These are phyloP conservation scores for Bimuria novae-zelandiae DNA, from an alignment of 2,329 filamentous ascomycete species.

Conservation along the genomic window DNA sequence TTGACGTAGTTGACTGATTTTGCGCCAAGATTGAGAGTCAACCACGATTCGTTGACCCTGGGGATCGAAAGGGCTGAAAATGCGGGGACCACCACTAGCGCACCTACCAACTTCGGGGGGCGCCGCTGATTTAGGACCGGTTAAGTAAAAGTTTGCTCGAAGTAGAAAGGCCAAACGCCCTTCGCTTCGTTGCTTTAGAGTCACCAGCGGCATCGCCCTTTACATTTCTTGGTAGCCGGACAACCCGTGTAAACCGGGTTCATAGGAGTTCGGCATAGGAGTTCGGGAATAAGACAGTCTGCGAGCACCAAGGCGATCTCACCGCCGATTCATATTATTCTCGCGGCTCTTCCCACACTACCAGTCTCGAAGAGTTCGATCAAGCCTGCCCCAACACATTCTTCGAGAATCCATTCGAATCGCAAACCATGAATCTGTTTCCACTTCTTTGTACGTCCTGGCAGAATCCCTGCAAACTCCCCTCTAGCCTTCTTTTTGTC, in stretches of 20 bases:
- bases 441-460: conserved; percentile 71
- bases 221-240: not conserved
- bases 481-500: conserved; percentile 58
- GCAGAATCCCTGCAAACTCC: conserved; percentile 61
- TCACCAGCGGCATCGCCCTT: not conserved
- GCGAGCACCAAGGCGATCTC: too few relatives aligned
- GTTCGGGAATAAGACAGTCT: too few relatives aligned
- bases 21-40: conserved; percentile 1
- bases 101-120: not conserved
- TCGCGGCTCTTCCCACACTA: conserved; percentile 70
- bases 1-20: conserved; percentile 2
- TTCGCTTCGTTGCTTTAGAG: not conserved
- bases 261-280: too few relatives aligned
- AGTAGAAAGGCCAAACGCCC: not conserved
- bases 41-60: not conserved
- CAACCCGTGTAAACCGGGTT: too few relatives aligned
- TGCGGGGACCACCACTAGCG: not conserved
- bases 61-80: not conserved
- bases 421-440: conserved; percentile 69
- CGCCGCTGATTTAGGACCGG: not conserved
- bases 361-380: conserved; percentile 77
- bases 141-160: not conserved
- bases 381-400: conserved; percentile 71
- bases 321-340: conserved; percentile 19
- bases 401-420: conserved; percentile 73